Percentiles rank a stretch among this genome's conserved stretches.
Evolutionary conservation across 805 yeast genomes (phyloP).

Genomic region (Candida montana): DNA sequence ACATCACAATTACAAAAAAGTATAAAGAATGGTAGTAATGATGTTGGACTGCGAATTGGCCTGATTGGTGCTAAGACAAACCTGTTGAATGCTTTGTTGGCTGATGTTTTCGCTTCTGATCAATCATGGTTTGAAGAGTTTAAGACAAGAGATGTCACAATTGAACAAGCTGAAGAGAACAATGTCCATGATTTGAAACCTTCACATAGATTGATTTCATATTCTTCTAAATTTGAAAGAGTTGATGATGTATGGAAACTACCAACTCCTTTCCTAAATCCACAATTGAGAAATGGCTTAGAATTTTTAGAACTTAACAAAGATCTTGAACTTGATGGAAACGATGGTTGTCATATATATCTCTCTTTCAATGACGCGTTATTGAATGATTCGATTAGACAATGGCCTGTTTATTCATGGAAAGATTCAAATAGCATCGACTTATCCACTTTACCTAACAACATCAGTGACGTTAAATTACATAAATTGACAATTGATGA

Average conservation of each 20-base stretch:
- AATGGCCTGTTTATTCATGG: slow-evolving; percentile 20
- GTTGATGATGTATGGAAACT: slow-evolving; percentile 16
- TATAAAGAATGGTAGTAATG: slow-evolving; percentile 3
- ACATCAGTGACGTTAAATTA: background rate
- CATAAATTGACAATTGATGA: slow-evolving; percentile 19
- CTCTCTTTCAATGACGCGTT: slow-evolving; percentile 17
- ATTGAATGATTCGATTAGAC: slow-evolving; percentile 5
- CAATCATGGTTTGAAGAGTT: slow-evolving; percentile 26
- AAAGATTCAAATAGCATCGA: slow-evolving; percentile 11
- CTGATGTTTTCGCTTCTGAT: slow-evolving; percentile 29
- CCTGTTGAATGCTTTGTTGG: slow-evolving; percentile 25
- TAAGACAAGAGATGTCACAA: slow-evolving; percentile 5
- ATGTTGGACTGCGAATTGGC: slow-evolving; percentile 24
- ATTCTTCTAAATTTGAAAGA: slow-evolving; percentile 18
- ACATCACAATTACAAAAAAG: slow-evolving; percentile 5
- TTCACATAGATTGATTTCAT: slow-evolving; percentile 16
- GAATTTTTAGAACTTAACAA: slow-evolving; percentile 26
- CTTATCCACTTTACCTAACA: background rate
- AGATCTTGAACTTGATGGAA: background rate
- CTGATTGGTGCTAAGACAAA: slow-evolving; percentile 21
- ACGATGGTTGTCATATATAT: slow-evolving; percentile 29
- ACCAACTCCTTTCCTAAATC: slow-evolving; percentile 26
- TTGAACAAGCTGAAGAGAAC: background rate
- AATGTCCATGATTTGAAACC: too few relatives aligned
- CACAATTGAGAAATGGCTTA: slow-evolving; percentile 1